Evolutionary conservation across 2,329 filamentous ascomycete species (phyloP), one percentile per base, ranked within the genome.

Genomic region (Periconia sp.): DNA sequence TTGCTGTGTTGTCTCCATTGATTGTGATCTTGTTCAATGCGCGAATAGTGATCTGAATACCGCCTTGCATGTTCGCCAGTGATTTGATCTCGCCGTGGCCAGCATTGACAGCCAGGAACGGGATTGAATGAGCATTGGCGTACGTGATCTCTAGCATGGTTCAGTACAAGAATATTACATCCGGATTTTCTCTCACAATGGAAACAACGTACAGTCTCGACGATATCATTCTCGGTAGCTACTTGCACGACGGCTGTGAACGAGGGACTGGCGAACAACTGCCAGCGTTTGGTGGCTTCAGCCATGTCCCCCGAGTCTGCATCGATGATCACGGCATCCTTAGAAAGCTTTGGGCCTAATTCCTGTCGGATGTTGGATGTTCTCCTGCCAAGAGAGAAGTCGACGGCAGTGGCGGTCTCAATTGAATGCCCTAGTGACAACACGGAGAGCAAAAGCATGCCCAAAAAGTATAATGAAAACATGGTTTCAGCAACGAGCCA

Each of bases 81-180:
- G 63, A 62, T 0, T 61, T 57, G 1, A 61, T 53, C 20, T 58
- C 65, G 2, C 72, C 71, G 56, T 77, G 75, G 1, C 70, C 66
- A 7, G 67, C 70, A 3, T 68, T 71, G 1, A 71, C 72, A 1
- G 69, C 69, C 8, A 76, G 67, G 42, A 77, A 76, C 0, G 72
- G 64, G 9, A 70, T 65, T 3, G 56, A 46, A 30, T 62, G 52
- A 5, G 61, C 58, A 43, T 70, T 61, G 1, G 59, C 61, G 52
- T 52, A 64, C 1, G 55, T 41, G 7, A 69, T 58, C 63, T 66
- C 41, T 42, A 42, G 41, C 41, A 42, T 42, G 15, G 41, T 42
- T 42, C 18, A 19, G 41, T 19, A 5, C 17, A n/a, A 18, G 27
- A 3, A n/a, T 46, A 14, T 27, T 18, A 43, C 1, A 44, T 2